Conservation (phyloP, 2,329 filamentous ascomycete genomes). For the Parastagonospora avenae region DNA sequence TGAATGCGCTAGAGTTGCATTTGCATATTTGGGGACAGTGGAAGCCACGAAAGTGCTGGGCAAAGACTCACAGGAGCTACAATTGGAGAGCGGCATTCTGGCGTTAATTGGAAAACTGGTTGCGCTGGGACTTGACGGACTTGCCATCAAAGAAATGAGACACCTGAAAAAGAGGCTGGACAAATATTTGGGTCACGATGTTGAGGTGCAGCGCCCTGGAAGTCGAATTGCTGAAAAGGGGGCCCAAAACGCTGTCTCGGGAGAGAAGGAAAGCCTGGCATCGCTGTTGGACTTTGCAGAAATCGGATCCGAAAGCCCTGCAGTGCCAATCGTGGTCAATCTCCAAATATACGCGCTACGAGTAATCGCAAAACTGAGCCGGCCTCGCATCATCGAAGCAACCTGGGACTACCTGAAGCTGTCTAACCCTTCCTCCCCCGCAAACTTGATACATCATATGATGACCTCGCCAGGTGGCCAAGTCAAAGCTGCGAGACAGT, state of each 20-base stretch:
- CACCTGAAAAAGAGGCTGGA: conserved; percentile 69
- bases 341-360: conserved; percentile 70
- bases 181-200: conserved; percentile 21
- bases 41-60: conserved; percentile 58
- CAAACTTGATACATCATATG: conserved; percentile 60
- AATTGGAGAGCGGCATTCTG: conserved; percentile 75
- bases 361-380: conserved; percentile 65
- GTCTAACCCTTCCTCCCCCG: conserved; percentile 61
- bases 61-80: conserved; percentile 64
- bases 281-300: conserved; percentile 68
- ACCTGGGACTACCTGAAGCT: conserved; percentile 62
- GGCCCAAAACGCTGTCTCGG: conserved; percentile 35
- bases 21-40: conserved; percentile 65
- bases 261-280: conserved; percentile 56
- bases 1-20: conserved; percentile 72
- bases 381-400: conserved; percentile 64
- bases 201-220: conserved; percentile 4
- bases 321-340: conserved; percentile 62
- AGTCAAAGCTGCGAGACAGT: conserved; percentile 66
- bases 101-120: conserved; percentile 71
- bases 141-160: conserved; percentile 71
- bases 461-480: conserved; percentile 54
- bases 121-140: conserved; percentile 66
- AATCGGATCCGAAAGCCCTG: conserved; percentile 37
- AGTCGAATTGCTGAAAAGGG: conserved; percentile 8